phyloP scores from a whole-genome alignment of 1,139 yeast species.

The Hansenula anomala region DNA sequence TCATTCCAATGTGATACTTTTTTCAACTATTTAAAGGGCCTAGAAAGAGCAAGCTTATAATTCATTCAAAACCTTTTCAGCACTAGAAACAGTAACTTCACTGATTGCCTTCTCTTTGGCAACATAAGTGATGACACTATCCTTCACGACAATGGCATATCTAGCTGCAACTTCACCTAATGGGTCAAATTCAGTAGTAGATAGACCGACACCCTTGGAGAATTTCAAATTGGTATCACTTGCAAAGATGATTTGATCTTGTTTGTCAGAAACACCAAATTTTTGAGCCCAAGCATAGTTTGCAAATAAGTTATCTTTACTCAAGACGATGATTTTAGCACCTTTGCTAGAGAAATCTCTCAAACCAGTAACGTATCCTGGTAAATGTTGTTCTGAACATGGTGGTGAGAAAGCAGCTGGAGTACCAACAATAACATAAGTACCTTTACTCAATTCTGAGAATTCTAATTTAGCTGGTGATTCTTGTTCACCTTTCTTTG shows the following conservation, averaged over 20 bases:
- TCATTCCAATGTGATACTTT: too few relatives aligned
- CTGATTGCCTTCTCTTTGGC: slow-evolving; percentile 43
- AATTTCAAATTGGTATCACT: slow-evolving; percentile 64
- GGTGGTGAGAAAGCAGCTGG: slow-evolving; percentile 95
- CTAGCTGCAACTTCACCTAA: slow-evolving; percentile 50
- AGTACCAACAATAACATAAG: slow-evolving; percentile 59
- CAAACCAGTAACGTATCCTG: slow-evolving; percentile 45
- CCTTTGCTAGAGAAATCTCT: slow-evolving; percentile 50
- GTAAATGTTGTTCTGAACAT: slow-evolving; percentile 77
- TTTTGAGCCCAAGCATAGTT: slow-evolving; percentile 75
- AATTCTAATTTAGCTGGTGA: slow-evolving; percentile 1
- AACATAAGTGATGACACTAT: slow-evolving; percentile 56
- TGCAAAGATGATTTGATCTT: slow-evolving; percentile 52
- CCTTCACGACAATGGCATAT: slow-evolving; percentile 62
- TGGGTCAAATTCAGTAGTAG: slow-evolving; percentile 48
- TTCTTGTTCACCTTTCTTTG: background rate
- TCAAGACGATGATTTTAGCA: slow-evolving; percentile 59
- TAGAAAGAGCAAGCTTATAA: too few relatives aligned
- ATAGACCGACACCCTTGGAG: slow-evolving; percentile 47
- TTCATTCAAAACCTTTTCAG: slow-evolving; percentile 40
- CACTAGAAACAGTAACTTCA: slow-evolving; percentile 58
- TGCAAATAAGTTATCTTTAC: slow-evolving; percentile 82
- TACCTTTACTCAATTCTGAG: slow-evolving; percentile 5
- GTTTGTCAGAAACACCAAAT: slow-evolving; percentile 33
- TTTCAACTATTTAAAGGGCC: too few relatives aligned